phyloP scores from a whole-genome alignment of 805 yeast genomes.

The Kluyveromyces siamensis region DNA sequence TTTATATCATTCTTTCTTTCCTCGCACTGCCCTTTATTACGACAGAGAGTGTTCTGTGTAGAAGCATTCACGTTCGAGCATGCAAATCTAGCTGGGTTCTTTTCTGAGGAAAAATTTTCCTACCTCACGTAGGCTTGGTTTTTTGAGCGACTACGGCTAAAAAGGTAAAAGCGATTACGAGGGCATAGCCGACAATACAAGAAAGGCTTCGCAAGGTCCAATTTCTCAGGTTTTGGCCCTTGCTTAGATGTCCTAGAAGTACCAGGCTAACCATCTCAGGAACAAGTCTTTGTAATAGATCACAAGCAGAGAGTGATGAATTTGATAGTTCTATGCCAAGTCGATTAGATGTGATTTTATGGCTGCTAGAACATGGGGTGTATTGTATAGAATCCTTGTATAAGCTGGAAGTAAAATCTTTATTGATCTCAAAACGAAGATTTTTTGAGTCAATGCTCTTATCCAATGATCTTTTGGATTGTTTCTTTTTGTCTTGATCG shows the following conservation, averaged over 20 bases:
- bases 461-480: not conserved
- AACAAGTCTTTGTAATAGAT: not conserved
- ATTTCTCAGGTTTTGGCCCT: not conserved
- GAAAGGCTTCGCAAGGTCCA: not conserved
- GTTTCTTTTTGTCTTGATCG: not conserved
- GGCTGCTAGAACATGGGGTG: not conserved
- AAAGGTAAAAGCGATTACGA: not conserved
- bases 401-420: too few species aligned
- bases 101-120: not conserved
- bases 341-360: too few species aligned
- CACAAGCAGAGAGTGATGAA: not conserved
- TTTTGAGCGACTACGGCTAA: not conserved
- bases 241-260: not conserved
- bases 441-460: not conserved
- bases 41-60: not conserved
- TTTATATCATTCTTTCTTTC: not conserved
- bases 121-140: not conserved
- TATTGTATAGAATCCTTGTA: not conserved
- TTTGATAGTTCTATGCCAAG: not conserved
- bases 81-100: not conserved
- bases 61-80: not conserved
- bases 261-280: not conserved
- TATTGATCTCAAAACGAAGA: not conserved
- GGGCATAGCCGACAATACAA: not conserved
- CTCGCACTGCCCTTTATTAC: not conserved